Evolutionary conservation across 108 stramenopile species (phyloP), one percentile per base, ranked within the genome.

Genomic region (Cylindrotheca fusiformis): DNA sequence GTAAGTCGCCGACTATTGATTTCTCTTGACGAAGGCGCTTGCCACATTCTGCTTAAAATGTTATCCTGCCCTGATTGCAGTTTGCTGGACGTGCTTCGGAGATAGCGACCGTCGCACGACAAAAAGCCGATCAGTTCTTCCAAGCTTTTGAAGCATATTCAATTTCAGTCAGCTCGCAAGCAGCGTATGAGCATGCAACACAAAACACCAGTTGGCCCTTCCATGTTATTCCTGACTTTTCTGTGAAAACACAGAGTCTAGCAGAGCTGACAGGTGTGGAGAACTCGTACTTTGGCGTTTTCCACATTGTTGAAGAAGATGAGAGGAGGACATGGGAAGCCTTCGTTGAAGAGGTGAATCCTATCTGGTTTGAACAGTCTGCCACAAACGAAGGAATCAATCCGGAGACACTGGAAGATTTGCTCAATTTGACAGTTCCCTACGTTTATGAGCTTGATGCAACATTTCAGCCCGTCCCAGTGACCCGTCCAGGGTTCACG

Each of bases 51-150:
- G 6, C 5, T 27, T 22, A 29, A 21, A 14, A 30, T 27, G 6
- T 41, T 14, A 14, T 41, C 36, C 14, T 10, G 14, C 36, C 36
- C 36, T 41, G 3, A 21, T 8, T 44, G 19, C 49, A 49, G 48
- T 49, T 61, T 27, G 26, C 6, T 4, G 36, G n/a, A 5, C 26
- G 41, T 44, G 57, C 57, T 5, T 14, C n/a, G 32, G 57, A 58
- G 41, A 3, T 58, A 4, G 19, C 36, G 47, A 33, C 32, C 14
- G 60, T 61, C 45, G 19, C 26, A 58, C 57, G 57, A 19, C 36
- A 58, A 58, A 19, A 36, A 36, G 32, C 10, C 14, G 32, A 58
- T 8, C 18, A 58, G 36, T 58, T 5, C 32, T 61, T 27, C 3
- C 3, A 20, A 49, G 47, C 48, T 27, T 49, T 61, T 10, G 20